These are phyloP conservation scores for Potentilla sterilis DNA, from an alignment of 306 rosid genomes.

Conservation along the genomic window DNA sequence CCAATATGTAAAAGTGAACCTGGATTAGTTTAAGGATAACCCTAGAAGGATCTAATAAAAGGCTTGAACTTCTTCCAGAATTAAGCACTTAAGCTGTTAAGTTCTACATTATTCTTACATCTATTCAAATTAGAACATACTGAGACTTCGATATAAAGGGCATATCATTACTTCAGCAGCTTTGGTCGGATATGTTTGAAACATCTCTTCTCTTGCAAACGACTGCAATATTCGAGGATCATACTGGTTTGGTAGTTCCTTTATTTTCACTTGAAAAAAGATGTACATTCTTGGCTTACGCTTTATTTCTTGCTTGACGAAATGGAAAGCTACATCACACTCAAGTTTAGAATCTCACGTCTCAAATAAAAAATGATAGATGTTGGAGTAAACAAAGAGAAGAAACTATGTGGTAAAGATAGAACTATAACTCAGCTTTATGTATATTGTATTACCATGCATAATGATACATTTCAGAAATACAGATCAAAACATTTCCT, in stretches of 20 bases:
- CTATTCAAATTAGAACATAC: too few relatives aligned
- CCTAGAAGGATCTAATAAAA: too few relatives aligned
- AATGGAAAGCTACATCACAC: not conserved
- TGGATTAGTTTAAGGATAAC: too few relatives aligned
- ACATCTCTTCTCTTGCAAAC: not conserved
- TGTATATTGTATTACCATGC: not conserved
- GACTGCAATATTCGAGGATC: not conserved
- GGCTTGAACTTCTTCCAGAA: too few relatives aligned
- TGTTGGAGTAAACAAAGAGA: not conserved
- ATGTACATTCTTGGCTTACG: not conserved
- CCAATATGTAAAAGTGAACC: too few relatives aligned
- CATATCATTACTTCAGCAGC: too few relatives aligned
- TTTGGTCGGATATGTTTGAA: too few relatives aligned
- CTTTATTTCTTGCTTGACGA: not conserved
- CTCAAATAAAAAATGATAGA: not conserved
- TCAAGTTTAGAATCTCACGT: not conserved
- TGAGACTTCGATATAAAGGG: too few relatives aligned
- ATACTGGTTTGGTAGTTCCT: not conserved
- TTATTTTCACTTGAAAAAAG: not conserved
- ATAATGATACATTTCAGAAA: not conserved
- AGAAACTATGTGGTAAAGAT: not conserved
- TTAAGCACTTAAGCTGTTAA: too few relatives aligned
- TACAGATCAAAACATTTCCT: slow-evolving; percentile 1
- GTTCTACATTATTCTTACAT: too few relatives aligned
- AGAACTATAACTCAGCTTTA: not conserved